Evolutionary conservation across 164 flowering plant genomes (phyloP), one percentile per base, ranked within the genome.

Genomic region (Akebia trifoliata): DNA sequence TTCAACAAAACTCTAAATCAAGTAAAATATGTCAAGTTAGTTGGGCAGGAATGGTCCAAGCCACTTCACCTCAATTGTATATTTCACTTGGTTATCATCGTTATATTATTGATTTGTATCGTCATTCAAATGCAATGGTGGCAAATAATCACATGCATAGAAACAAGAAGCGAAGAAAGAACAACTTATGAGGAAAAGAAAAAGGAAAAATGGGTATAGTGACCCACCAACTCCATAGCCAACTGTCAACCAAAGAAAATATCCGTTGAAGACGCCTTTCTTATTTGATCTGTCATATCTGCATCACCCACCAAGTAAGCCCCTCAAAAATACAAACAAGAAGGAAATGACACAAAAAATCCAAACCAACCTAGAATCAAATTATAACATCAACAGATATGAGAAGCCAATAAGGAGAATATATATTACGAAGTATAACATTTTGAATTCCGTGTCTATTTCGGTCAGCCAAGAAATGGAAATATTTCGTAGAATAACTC

Each of bases 171-270:
- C n/a, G 2, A 15, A 9, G 20, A 47, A 22, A 26, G 30, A 3
- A 11, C 29, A 22, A 8, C 11, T 24, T 47, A 10, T 25, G 15
- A 48, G 12, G 45, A 6, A 37, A 14, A 25, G 26, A 3, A 31
- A 20, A 47, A 39, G 29, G n/a, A 30, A 26, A 15, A 37, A 43
- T 43, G 1, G 38, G 52, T 12, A 29, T 22, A 54, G 50, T 62
- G 45, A 78, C 92, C 60, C 58, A 92, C 98, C 98, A 61, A 74
- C 14, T 50, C 86, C 96, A 69, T 92, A 92, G 68, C 96, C 98
- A 63, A 82, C 40, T 25, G 54, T 52, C 76, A 81, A 56, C 92
- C 93, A 92, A 38, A 83, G 74, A 66, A 88, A 92, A 70, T 92
- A 92, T 58, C 96, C 98, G 60, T 66, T 69, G 26, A 63, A 24